These are phyloP conservation scores for Xanthoconium stramineum DNA, from an alignment of 768 basidiomycete species.

Conservation along the genomic window DNA sequence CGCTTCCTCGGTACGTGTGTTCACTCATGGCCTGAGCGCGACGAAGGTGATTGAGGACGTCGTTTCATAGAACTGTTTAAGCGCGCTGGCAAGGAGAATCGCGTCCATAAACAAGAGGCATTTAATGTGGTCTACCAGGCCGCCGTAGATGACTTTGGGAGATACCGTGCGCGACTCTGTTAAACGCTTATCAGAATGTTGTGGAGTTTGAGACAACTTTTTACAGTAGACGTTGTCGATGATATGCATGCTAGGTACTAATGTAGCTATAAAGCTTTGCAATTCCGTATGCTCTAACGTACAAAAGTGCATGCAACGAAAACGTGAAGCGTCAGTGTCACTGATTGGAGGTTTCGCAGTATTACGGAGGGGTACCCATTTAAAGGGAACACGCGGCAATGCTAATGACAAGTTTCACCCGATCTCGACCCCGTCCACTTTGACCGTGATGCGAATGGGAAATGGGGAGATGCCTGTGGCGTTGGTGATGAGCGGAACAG, in stretches of 20 bases:
- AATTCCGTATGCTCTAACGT: neutral
- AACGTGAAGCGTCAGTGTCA: too few species aligned
- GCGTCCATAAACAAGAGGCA: constrained; percentile 43
- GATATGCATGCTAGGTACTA: neutral
- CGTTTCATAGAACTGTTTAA: constrained; percentile 50
- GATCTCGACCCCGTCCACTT: constrained; percentile 64
- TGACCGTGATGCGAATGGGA: constrained; percentile 67
- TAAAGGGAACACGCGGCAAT: neutral
- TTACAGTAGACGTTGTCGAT: neutral
- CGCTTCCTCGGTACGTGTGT: constrained; percentile 52
- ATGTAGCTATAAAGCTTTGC: constrained; percentile 11
- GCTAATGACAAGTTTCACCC: constrained; percentile 24
- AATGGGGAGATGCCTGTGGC: constrained; percentile 76
- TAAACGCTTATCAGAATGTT: constrained; percentile 1
- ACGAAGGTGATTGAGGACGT: neutral
- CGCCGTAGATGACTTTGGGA: constrained; percentile 22
- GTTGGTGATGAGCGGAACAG: constrained; percentile 79
- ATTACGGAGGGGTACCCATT: neutral
- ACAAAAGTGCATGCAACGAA: neutral
- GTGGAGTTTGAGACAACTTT: neutral
- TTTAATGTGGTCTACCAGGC: constrained; percentile 37
- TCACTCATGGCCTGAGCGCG: neutral
- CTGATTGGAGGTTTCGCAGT: neutral
- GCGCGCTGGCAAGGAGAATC: constrained; percentile 49
- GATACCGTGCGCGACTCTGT: constrained; percentile 14